Evolutionary conservation across 2,329 filamentous ascomycete genomes (phyloP).

Genomic region (Penicillium sp.): DNA sequence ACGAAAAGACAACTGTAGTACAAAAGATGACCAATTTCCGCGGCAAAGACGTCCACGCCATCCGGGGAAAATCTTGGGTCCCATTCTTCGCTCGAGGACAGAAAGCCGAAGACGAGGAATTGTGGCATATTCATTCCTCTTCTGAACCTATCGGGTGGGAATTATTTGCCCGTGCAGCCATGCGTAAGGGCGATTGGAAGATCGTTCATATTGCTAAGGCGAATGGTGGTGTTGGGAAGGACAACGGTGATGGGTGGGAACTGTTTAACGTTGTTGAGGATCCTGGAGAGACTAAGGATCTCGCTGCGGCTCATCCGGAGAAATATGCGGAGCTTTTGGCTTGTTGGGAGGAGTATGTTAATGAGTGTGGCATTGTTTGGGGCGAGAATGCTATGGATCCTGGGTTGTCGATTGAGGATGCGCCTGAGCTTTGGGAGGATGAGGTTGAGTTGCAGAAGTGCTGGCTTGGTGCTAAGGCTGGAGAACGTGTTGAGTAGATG

Average conservation of each 20-base stretch:
- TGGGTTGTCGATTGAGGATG: slow-evolving; percentile 1
- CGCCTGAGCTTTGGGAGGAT: slow-evolving; percentile 9
- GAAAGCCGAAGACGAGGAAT: slow-evolving; percentile 14
- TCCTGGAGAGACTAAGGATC: slow-evolving; percentile 47
- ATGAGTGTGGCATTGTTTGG: slow-evolving; percentile 23
- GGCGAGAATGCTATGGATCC: slow-evolving; percentile 4
- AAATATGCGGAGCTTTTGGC: slow-evolving; percentile 8
- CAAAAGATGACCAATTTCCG: slow-evolving; percentile 13
- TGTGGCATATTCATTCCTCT: slow-evolving; percentile 20
- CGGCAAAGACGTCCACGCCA: slow-evolving; percentile 12
- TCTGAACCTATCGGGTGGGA: slow-evolving; percentile 20
- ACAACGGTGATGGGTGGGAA: slow-evolving; percentile 11
- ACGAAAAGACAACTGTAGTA: not conserved
- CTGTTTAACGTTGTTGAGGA: slow-evolving; percentile 32
- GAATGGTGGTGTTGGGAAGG: slow-evolving; percentile 8
- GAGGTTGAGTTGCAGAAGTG: slow-evolving; percentile 9
- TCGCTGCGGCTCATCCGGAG: slow-evolving; percentile 35
- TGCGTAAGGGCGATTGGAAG: slow-evolving; percentile 19
- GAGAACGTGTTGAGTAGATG: not conserved
- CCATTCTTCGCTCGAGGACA: slow-evolving; percentile 7
- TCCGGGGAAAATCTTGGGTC: slow-evolving; percentile 17
- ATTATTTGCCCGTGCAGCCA: slow-evolving; percentile 15
- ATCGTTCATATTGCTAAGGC: slow-evolving; percentile 16
- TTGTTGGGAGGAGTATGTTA: slow-evolving; percentile 14
- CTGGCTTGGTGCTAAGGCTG: slow-evolving; percentile 6